Evolutionary conservation across 2,329 filamentous ascomycete genomes (phyloP), one percentile per base, ranked within the genome.

Genomic region (Phoma sp.): DNA sequence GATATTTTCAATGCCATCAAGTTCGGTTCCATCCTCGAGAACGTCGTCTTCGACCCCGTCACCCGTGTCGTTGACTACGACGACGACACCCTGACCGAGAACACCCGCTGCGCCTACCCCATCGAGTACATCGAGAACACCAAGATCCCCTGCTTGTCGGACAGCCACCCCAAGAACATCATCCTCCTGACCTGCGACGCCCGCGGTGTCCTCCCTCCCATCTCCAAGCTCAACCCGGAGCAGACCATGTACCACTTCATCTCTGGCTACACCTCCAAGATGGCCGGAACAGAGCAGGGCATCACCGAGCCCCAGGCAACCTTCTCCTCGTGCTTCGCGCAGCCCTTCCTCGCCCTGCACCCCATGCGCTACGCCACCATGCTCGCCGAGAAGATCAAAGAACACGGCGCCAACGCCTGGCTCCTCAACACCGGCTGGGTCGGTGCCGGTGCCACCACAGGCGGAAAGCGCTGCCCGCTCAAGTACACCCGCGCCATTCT

Each of bases 191-290:
- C 95, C 61, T 99, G 95, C 82, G 95, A 99, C 73, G 95, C 95
- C 57, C 92, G 95, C 67, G 95, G 95, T 83, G 95, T 99, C 44
- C 88, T 99, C 52, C 95, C 95, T 53, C 95, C 95, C 43, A 98
- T 99, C 81, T 97, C 92, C 72, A 98, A 98, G 85, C 89, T 99
- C 76, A 88, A 90, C 83, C 86, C 89, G 63, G 87, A 91, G 72
- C 95, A 98, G 83, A 96, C 92, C 78, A 98, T 99, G 94, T 99
- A 98, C 89, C 95, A 99, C 85, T 99, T 99, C 88, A 99, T 99
- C 81, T 96, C 91, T 17, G 95, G 95, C 70, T 99, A 99, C 85
- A 99, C 95, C 63, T 98, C 94, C 75, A 99, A 99, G 88, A 99
- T 99, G 95, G 95, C 95, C 64, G 95, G 95, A 73, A 99, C 95